phyloP scores from a whole-genome alignment of 192 early-diverging fungal genomes.

The Podila horticola region DNA sequence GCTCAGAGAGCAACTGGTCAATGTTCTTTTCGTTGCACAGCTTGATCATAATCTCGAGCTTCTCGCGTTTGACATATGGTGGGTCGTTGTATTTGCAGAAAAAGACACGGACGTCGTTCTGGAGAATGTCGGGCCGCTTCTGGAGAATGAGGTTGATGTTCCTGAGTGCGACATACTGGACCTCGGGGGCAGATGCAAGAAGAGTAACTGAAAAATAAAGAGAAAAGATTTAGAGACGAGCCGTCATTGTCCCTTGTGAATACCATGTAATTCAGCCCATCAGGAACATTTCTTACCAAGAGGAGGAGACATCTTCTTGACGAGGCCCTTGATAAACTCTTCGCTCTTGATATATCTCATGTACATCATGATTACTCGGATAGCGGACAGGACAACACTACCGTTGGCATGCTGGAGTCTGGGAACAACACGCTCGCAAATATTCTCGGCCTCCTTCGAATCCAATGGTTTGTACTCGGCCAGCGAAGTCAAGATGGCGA shows the following conservation, averaged over 20 bases:
- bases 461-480: conserved; percentile 80
- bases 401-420: conserved; percentile 97
- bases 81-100: conserved; percentile 99
- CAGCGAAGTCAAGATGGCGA: conserved; percentile 90
- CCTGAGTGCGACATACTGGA: conserved; percentile 96
- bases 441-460: conserved; percentile 84
- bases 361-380: conserved; percentile 86
- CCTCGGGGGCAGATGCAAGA: conserved; percentile 86
- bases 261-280: background rate
- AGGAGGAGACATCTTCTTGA: conserved; percentile 94
- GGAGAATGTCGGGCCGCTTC: conserved; percentile 84
- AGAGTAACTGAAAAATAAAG: conserved; percentile 73
- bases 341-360: conserved; percentile 74
- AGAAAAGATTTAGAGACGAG: no score
- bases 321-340: conserved; percentile 75
- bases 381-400: conserved; percentile 92
- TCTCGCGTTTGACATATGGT: conserved; percentile 96
- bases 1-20: conserved; percentile 92
- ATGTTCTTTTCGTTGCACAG: conserved; percentile 88
- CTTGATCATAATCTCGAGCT: conserved; percentile 93
- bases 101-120: conserved; percentile 95
- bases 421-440: conserved; percentile 92
- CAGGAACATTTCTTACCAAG: conserved; percentile 65
- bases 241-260: background rate
- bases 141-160: conserved; percentile 98